Evolutionary conservation across 208 protist species (phyloP).

Genomic region (Acanthamoeba quina): DNA sequence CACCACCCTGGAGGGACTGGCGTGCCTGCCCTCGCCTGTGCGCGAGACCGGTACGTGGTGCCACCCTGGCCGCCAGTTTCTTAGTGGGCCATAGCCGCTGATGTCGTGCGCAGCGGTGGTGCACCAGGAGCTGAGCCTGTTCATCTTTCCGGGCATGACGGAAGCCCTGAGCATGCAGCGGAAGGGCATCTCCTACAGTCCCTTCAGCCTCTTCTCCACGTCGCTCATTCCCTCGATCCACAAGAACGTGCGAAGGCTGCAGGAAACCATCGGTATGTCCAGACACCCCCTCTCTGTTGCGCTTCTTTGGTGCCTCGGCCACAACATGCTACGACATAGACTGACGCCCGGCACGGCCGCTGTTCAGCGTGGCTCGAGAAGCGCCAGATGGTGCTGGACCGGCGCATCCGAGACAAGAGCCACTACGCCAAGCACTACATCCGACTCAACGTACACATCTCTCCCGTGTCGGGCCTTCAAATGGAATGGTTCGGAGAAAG

Average conservation of each 20-base stretch:
- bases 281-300: neutral
- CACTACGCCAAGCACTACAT: neutral
- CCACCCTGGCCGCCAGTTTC: no score
- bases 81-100: no score
- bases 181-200: neutral
- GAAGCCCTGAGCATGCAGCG: neutral
- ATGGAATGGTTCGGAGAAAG: neutral
- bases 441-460: neutral
- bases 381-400: neutral
- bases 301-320: neutral
- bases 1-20: neutral
- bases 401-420: neutral
- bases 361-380: slow-evolving; percentile 32
- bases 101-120: neutral
- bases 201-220: slow-evolving; percentile 22
- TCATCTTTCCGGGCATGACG: neutral
- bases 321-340: neutral
- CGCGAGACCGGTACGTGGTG: neutral
- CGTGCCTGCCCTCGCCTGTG: neutral
- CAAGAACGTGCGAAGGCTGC: neutral
- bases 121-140: slow-evolving; percentile 7
- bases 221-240: neutral
- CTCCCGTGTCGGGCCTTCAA: no score
- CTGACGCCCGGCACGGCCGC: no score
- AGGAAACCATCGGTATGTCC: neutral